Base-by-base conservation (phyloP, 129 eudicot species). In the Flaveria bidentis region DNA sequence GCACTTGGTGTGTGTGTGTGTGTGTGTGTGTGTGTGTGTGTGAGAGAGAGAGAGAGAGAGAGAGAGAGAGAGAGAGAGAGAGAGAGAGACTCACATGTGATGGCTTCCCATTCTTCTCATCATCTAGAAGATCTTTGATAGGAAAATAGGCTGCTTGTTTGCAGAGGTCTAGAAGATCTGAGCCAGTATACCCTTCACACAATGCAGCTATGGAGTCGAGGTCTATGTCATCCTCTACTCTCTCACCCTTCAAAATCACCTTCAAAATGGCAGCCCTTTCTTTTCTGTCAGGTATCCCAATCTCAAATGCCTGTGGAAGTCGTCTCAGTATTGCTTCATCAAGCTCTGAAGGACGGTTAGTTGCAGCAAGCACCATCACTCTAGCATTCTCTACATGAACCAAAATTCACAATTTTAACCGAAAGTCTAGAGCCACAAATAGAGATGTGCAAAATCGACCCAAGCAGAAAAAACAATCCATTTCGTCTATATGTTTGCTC, bases 311-410 rank as follows among this genome's bases (percentile, higher is more conserved):
- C 81, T 93, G 96, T 14, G 98, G 93, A 74, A 93, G 90, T 50
- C 96, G 98, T 76, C 98, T 74, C 1, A 93, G 89, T 57, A 93
- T 93, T 81, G 98, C 98, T 78, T 90, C 96, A 73, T 93, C 98
- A 73, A 93, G 95, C 68, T 90, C 98, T 30, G 96, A 90, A 64
- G 98, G 98, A 51, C 98, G 92, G 80, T 92, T 92, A 45, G 98
- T 92, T 23, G 98, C 96, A 75, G 92, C 94, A 75, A 92, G 90
- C 71, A 92, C 98, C 98, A 93, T 93, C 78, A 93, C 96, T 23
- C 95, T 81, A 57, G 95, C 92, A 75, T 82, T 81, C 74, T 90
- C 98, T 90, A 73, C 82, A 87, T 57, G 63, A 70, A 72, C 16
- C 50, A 50, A 41, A 20, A 11, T 30, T 60, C 36, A 58, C 20